phyloP scores from a whole-genome alignment of 2,329 filamentous ascomycete genomes.

The Epichloe amarillans region DNA sequence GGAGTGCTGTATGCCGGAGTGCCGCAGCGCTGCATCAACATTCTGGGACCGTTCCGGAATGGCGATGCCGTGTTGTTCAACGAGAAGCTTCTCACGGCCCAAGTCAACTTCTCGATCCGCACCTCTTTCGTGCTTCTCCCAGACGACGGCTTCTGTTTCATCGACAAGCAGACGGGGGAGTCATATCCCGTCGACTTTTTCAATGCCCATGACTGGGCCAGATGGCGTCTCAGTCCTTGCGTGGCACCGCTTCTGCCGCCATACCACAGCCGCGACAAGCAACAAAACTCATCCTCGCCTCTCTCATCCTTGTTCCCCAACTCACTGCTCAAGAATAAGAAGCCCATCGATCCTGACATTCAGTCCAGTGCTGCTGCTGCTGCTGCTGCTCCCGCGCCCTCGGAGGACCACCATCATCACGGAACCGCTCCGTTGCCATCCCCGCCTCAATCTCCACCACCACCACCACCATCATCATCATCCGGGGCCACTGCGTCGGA shows the following conservation, averaged over 20 bases:
- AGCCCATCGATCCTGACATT: not conserved
- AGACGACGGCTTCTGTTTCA: constrained; percentile 75
- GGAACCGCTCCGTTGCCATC: constrained; percentile 10
- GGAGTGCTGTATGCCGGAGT: constrained; percentile 78
- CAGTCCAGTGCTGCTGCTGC: not conserved
- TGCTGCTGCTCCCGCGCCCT: constrained; percentile 5
- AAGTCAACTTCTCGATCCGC: constrained; percentile 84
- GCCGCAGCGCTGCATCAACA: constrained; percentile 79
- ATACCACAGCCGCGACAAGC: constrained; percentile 21
- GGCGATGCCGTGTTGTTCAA: constrained; percentile 88
- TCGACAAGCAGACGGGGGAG: constrained; percentile 69
- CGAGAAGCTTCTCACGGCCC: constrained; percentile 77
- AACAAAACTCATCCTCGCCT: constrained; percentile 22
- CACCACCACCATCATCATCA: constrained; percentile 5
- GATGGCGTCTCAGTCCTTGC: constrained; percentile 66
- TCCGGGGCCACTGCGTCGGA: constrained; percentile 10
- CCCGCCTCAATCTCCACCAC: constrained; percentile 8
- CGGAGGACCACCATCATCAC: not conserved
- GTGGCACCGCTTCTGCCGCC: constrained; percentile 54
- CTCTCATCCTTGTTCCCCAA: constrained; percentile 35
- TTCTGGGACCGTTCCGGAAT: constrained; percentile 76
- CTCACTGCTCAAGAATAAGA: constrained; percentile 18
- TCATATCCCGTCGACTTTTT: constrained; percentile 78
- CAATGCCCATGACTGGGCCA: constrained; percentile 64
- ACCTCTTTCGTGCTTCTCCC: constrained; percentile 78